These are phyloP conservation scores for Galerina marginata DNA, from an alignment of 768 basidiomycete species.

Conservation along the genomic window DNA sequence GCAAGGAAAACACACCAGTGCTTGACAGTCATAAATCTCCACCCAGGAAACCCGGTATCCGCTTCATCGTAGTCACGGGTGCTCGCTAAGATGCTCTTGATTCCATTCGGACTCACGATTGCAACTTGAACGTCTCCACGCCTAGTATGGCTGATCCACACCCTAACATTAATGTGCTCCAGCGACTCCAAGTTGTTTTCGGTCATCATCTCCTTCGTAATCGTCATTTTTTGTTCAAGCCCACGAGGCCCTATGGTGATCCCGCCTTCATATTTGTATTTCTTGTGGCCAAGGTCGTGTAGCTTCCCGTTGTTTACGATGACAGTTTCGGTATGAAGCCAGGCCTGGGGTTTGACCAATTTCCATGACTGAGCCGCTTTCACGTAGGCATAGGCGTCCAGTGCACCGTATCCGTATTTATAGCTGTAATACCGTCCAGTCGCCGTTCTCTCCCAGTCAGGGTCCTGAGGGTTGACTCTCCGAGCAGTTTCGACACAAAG, in stretches of 20 bases:
- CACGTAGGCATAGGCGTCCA: constrained; percentile 85
- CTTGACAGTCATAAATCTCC: constrained; percentile 97
- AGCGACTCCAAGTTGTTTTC: constrained; percentile 83
- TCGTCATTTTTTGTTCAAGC: constrained; percentile 58
- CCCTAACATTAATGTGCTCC: constrained; percentile 90
- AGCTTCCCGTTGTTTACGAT: constrained; percentile 67
- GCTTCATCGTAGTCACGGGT: constrained; percentile 68
- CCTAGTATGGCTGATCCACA: constrained; percentile 87
- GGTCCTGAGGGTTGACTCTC: constrained; percentile 83
- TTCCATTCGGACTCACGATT: constrained; percentile 80
- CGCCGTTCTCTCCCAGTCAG: constrained; percentile 90
- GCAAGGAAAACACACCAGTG: constrained; percentile 73
- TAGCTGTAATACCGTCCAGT: constrained; percentile 70
- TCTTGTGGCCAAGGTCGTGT: constrained; percentile 39
- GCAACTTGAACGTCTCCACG: constrained; percentile 95
- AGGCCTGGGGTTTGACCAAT: constrained; percentile 91
- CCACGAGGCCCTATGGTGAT: constrained; percentile 68
- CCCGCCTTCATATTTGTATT: constrained; percentile 65
- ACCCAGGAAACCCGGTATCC: constrained; percentile 78
- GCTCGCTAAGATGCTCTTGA: constrained; percentile 83
- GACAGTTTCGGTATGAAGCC: constrained; percentile 78
- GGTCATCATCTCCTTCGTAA: constrained; percentile 69
- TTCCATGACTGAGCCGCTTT: constrained; percentile 80
- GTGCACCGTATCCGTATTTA: constrained; percentile 93
- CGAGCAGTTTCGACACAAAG: constrained; percentile 78